Evolutionary conservation across 2,329 filamentous ascomycete genomes (phyloP).

Genomic region (Passalora sequoiae): DNA sequence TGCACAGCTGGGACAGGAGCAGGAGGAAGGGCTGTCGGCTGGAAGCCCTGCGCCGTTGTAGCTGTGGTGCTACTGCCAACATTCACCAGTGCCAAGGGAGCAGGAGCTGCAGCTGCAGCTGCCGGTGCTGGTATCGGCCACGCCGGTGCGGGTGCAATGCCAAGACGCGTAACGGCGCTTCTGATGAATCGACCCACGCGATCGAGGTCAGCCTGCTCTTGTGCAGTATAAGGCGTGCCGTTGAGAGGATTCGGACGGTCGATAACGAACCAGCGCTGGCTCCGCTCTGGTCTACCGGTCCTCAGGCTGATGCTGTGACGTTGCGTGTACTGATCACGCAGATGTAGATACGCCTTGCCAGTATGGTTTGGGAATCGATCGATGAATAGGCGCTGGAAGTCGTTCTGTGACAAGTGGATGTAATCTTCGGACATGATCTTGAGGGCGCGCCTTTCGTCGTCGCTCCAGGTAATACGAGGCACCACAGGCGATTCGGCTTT

Average conservation of each 20-base stretch:
- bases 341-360: neutral
- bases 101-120: too few species aligned
- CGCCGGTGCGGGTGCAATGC: neutral
- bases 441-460: neutral
- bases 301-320: neutral
- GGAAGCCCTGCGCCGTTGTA: too few species aligned
- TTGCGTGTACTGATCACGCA: neutral
- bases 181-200: neutral
- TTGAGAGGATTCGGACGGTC: neutral
- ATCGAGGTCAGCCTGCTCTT: neutral
- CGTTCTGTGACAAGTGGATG: neutral
- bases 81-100: too few species aligned
- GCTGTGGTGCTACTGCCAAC: too few species aligned
- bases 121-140: too few species aligned
- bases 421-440: neutral
- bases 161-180: neutral
- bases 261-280: neutral
- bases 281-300: neutral
- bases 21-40: too few species aligned
- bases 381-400: neutral
- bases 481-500: too few species aligned
- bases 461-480: too few species aligned
- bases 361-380: neutral
- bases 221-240: neutral
- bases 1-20: too few species aligned